These are phyloP conservation scores for Phytophthora sp. DNA, from an alignment of 352 stramenopile species.

Conservation along the genomic window DNA sequence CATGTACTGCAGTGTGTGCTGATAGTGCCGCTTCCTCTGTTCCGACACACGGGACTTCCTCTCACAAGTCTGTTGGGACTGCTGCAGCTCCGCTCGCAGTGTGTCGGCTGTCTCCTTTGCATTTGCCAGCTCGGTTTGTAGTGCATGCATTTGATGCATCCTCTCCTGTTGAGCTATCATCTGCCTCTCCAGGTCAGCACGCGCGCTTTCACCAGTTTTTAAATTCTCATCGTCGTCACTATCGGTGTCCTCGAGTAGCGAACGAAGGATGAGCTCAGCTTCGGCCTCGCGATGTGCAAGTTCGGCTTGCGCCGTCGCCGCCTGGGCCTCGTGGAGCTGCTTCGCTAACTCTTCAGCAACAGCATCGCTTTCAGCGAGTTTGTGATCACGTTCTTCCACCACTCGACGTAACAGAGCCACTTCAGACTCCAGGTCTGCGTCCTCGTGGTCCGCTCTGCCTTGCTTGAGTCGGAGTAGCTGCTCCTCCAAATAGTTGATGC, in stretches of 20 bases:
- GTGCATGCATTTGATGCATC: too few species aligned
- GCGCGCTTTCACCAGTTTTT: too few species aligned
- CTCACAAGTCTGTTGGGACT: not conserved
- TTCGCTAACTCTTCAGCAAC: not conserved
- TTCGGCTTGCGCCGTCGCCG: not conserved
- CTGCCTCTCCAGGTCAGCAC: too few species aligned
- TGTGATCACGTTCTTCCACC: not conserved
- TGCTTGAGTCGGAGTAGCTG: slow-evolving; percentile 14
- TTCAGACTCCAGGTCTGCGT: slow-evolving; percentile 2
- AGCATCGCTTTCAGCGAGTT: slow-evolving; percentile 2
- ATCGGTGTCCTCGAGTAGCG: too few species aligned
- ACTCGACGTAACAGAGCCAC: not conserved
- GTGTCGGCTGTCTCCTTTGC: not conserved
- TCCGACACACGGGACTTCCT: not conserved
- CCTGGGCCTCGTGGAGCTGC: slow-evolving; percentile 1
- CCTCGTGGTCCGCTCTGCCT: not conserved
- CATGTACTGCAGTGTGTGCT: not conserved
- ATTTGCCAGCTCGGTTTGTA: too few species aligned
- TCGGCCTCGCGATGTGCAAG: too few species aligned
- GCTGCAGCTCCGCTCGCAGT: not conserved
- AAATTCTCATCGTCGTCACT: too few species aligned
- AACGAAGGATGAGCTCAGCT: too few species aligned
- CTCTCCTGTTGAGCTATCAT: too few species aligned
- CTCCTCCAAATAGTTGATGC: slow-evolving; percentile 39
- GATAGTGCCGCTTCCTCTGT: not conserved